These are phyloP conservation scores for Lophiotrema nucula DNA, from an alignment of 495 filamentous ascomycete genomes.

Conservation along the genomic window DNA sequence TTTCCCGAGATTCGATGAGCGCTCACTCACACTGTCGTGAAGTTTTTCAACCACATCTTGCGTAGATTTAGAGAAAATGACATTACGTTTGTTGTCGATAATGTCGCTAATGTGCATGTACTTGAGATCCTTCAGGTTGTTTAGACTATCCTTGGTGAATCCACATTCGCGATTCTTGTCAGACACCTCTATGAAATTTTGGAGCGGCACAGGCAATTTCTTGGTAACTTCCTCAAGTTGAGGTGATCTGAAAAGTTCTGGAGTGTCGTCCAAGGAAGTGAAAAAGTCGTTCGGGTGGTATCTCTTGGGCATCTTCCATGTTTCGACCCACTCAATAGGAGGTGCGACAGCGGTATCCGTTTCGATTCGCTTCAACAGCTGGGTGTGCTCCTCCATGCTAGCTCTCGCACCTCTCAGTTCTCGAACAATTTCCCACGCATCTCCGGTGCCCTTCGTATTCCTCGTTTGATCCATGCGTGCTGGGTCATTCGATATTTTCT, in stretches of 20 bases:
- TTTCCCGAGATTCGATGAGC: background rate
- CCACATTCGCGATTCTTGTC: too few relatives aligned
- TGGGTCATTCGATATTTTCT: background rate
- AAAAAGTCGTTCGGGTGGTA: slow-evolving; percentile 11
- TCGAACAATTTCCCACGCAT: too few relatives aligned
- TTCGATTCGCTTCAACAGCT: background rate
- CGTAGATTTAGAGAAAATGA: background rate
- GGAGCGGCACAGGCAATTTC: too few relatives aligned
- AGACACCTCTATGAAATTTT: too few relatives aligned
- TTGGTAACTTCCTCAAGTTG: background rate
- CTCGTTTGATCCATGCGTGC: background rate
- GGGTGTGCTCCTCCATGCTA: background rate
- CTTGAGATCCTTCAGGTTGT: background rate
- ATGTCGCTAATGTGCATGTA: background rate
- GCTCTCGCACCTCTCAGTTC: background rate
- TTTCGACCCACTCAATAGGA: slow-evolving; percentile 7
- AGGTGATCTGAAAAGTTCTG: background rate
- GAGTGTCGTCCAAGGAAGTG: slow-evolving; percentile 10
- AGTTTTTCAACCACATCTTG: background rate
- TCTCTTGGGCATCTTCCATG: slow-evolving; percentile 1
- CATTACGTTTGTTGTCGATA: background rate
- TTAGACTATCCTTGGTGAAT: background rate
- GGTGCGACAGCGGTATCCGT: background rate
- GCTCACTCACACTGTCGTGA: slow-evolving; percentile 10
- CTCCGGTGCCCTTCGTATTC: background rate